A percentile compares a stretch with the other conserved stretches of the same genome.
phyloP scores from a whole-genome alignment of 2,329 filamentous ascomycete species.

The Blastomyces parvus region DNA sequence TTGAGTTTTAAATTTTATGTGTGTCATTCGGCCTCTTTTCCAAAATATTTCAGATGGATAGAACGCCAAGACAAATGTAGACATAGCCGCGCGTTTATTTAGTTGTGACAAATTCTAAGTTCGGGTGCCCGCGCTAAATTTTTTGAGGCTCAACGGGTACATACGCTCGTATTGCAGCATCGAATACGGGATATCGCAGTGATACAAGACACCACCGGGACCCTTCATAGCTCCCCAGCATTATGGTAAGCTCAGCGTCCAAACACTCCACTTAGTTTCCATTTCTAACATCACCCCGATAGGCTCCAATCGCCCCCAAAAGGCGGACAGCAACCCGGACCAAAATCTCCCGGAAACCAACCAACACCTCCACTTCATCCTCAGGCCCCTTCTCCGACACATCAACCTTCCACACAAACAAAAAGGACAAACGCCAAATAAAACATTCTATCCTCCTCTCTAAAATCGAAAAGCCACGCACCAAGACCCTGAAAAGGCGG shows the following conservation, averaged over 20 bases:
- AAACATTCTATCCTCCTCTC: constrained; percentile 73
- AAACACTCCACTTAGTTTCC: background rate
- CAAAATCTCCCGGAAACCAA: constrained; percentile 14
- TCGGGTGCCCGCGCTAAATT: background rate
- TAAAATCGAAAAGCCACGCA: constrained; percentile 56
- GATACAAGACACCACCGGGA: background rate
- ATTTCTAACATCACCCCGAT: background rate
- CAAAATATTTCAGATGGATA: too few species aligned
- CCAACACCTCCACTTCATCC: constrained; percentile 17
- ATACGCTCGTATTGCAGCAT: too few species aligned
- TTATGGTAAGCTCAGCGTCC: constrained; percentile 6
- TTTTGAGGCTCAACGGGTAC: background rate
- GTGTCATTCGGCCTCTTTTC: too few species aligned
- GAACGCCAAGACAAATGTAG: too few species aligned
- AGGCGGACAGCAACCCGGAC: constrained; percentile 14
- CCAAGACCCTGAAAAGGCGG: constrained; percentile 53
- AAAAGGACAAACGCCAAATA: constrained; percentile 73
- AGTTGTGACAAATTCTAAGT: too few species aligned
- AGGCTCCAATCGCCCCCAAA: constrained; percentile 24
- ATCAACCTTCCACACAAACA: constrained; percentile 54
- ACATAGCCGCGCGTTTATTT: too few species aligned
- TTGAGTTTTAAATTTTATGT: too few species aligned
- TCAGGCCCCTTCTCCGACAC: constrained; percentile 22
- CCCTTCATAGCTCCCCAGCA: background rate
- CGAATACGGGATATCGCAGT: too few species aligned